Evolutionary conservation across 768 basidiomycete genomes (phyloP).

Genomic region (Pleurotus salmoneostramineus): DNA sequence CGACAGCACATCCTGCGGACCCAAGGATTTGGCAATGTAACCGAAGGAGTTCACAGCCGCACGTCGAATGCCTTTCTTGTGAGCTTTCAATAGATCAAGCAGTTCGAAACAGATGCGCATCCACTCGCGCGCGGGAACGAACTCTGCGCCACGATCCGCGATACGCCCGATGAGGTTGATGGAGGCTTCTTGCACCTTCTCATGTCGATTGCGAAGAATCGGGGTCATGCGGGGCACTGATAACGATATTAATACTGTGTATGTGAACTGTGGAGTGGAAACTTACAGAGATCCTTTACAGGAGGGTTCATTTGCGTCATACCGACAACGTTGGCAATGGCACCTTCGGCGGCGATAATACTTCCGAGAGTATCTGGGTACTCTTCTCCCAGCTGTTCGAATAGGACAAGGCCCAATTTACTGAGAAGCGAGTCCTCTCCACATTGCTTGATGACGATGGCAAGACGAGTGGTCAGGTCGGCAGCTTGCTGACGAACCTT

Average conservation of each 20-base stretch:
- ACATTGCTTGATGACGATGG: slow-evolving; percentile 98
- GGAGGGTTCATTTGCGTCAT: slow-evolving; percentile 99
- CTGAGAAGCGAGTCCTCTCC: slow-evolving; percentile 94
- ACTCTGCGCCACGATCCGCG: slow-evolving; percentile 98
- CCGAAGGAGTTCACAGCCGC: slow-evolving; percentile 99
- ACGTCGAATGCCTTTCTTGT: slow-evolving; percentile 98
- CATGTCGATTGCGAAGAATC: slow-evolving; percentile 98
- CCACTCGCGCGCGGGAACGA: slow-evolving; percentile 98
- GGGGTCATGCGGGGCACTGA: slow-evolving; percentile 99
- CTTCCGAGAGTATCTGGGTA: slow-evolving; percentile 99
- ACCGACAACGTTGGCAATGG: slow-evolving; percentile 98
- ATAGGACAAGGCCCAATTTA: slow-evolving; percentile 94
- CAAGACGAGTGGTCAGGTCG: slow-evolving; percentile 93
- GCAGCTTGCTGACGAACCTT: slow-evolving; percentile 99
- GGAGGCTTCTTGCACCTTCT: slow-evolving; percentile 98
- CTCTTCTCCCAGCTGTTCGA: slow-evolving; percentile 98
- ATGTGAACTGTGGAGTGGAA: not conserved
- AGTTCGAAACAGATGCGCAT: slow-evolving; percentile 99
- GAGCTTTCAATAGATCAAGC: slow-evolving; percentile 94
- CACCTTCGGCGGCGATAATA: slow-evolving; percentile 97
- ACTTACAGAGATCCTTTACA: slow-evolving; percentile 96
- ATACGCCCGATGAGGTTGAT: slow-evolving; percentile 99
- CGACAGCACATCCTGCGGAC: slow-evolving; percentile 96
- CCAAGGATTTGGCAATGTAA: slow-evolving; percentile 98
- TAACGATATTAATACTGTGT: not conserved